Percentiles rank a stretch among this genome's conserved stretches.
phyloP scores from a whole-genome alignment of 192 early-diverging fungal genomes.

The Backusella liffmaniae region DNA sequence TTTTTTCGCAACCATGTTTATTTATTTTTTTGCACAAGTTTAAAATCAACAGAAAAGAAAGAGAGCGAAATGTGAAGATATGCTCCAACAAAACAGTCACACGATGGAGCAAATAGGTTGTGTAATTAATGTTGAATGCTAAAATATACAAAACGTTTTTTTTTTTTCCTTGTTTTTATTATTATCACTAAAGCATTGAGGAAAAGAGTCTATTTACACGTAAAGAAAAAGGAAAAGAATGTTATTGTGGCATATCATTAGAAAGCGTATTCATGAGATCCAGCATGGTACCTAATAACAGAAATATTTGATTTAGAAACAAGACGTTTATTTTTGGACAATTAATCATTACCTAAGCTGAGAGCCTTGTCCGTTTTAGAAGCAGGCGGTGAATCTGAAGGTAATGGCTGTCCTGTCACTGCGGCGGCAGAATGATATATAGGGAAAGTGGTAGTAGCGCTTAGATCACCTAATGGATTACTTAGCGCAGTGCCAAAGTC shows the following conservation, averaged over 20 bases:
- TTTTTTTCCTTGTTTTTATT: background rate
- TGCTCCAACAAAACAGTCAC: too few species aligned
- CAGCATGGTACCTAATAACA: slow-evolving; percentile 20
- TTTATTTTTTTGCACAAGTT: too few species aligned
- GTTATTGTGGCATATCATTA: slow-evolving; percentile 3
- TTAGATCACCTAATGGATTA: background rate
- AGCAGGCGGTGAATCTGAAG: background rate
- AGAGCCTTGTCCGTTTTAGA: background rate
- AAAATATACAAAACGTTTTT: background rate
- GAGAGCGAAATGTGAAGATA: too few species aligned
- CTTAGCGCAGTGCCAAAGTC: slow-evolving; percentile 7
- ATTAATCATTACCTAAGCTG: slow-evolving; percentile 7
- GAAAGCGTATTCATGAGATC: slow-evolving; percentile 20
- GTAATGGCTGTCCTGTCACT: background rate
- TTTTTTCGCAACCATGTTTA: too few species aligned
- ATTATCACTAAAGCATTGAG: background rate
- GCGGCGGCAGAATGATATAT: background rate
- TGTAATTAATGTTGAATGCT: background rate
- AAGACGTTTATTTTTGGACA: background rate
- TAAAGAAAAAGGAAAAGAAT: background rate
- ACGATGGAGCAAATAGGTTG: too few species aligned
- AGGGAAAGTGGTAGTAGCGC: background rate
- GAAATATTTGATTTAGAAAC: background rate
- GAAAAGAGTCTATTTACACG: background rate
- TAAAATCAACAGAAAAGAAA: too few species aligned